These are phyloP conservation scores for Trichophyton simii DNA, from an alignment of 2,329 filamentous ascomycete species.

Conservation along the genomic window DNA sequence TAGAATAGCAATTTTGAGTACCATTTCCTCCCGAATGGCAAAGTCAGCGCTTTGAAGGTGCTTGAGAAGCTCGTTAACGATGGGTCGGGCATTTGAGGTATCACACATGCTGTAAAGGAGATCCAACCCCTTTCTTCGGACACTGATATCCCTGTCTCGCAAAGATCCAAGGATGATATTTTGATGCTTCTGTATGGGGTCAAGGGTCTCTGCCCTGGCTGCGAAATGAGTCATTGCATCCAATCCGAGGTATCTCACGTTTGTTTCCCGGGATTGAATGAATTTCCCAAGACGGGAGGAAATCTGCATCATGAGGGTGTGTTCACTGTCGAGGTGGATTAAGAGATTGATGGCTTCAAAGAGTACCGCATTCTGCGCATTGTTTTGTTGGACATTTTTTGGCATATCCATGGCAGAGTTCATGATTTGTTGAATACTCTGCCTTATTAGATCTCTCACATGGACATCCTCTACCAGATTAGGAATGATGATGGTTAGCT, in stretches of 20 bases:
- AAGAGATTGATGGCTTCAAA: conserved; percentile 98
- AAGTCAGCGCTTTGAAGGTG: conserved; percentile 96
- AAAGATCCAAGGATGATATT: conserved; percentile 89
- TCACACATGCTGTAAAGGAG: conserved; percentile 99
- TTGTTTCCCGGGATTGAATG: conserved; percentile 92
- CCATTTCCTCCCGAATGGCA: conserved; percentile 97
- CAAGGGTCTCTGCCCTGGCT: conserved; percentile 80
- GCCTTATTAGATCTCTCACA: conserved; percentile 78
- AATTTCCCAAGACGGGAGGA: conserved; percentile 84
- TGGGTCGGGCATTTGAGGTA: conserved; percentile 79
- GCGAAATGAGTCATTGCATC: conserved; percentile 98
- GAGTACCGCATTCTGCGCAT: conserved; percentile 92
- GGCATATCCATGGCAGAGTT: conserved; percentile 84
- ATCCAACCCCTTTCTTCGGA: conserved; percentile 88
- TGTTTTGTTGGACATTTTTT: conserved; percentile 99
- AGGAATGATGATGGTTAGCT: neutral
- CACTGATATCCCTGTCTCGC: conserved; percentile 92
- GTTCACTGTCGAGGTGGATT: conserved; percentile 92
- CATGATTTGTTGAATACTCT: conserved; percentile 81
- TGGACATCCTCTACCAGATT: conserved; percentile 67
- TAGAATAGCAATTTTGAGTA: conserved; percentile 93
- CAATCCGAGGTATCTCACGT: conserved; percentile 86
- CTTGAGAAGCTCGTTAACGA: conserved; percentile 84
- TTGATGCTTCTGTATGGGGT: conserved; percentile 96
- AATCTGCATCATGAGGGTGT: conserved; percentile 89